Base-by-base conservation (phyloP, 2,329 filamentous ascomycete species). In the Xylaria sp. region DNA sequence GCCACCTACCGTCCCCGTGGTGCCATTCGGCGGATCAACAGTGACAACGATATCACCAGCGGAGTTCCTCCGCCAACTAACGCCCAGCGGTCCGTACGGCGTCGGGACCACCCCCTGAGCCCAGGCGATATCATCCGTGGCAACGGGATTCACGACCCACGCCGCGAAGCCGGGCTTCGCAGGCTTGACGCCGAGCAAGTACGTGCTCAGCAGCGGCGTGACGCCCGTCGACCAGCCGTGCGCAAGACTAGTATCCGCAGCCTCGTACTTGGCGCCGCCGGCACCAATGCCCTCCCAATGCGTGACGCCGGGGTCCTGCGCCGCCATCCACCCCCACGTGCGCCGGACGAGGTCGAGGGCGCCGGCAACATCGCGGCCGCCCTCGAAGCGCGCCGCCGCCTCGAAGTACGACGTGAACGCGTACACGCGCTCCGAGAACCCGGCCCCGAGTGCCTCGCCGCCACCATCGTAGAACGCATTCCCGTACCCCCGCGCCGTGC, bases 331-430 rank as follows among this genome's bases (percentile, higher is more conserved):
- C 3, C 83, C 83, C 67, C 85, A 86, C 17, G 84, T 74, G 20
- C 84, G 76, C 47, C 78, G 73, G 15, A 85, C 76, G 72, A 85
- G 79, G 29, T 85, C 82, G 0, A 84, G 71, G 0, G 81, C 84
- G 6, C 78, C 79, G 1, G 66, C 71, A 0, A 74, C 74, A 3
- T 75, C 63, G 0, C n/a, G n/a, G n/a, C 77, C 79, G 10, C 58
- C 73, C 25, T 75, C 72, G 69, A 86, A 85, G 10, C 84, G 81
- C 13, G 84, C 84, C n/a, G 80, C 78, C 20, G 84, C 77, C 74
- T 86, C 84, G 68, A 86, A 86, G 72, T 84, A 86, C 1, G 84
- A 85, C 20, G 83, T 80, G 67, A 86, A 85, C 2, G 84, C 78
- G 61, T 86, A 86, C 3, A 86, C 84, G 13, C 83, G 79, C 56